Conservation (phyloP, 2,329 filamentous ascomycete species). For the Diaporthe sp. region DNA sequence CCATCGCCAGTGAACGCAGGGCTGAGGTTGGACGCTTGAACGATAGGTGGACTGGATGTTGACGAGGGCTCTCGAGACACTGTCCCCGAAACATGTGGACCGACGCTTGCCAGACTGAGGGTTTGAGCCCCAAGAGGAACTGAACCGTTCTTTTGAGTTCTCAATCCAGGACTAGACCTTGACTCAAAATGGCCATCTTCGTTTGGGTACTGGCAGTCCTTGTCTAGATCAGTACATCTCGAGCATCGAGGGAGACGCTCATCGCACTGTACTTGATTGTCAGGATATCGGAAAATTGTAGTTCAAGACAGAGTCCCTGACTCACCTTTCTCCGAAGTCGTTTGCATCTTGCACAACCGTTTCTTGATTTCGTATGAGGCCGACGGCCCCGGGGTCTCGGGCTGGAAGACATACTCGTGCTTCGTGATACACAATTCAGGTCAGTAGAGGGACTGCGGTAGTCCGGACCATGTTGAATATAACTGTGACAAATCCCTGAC, state of each 20-base stretch:
- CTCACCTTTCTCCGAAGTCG: slow-evolving; percentile 34
- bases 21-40: neutral
- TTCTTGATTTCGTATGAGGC: slow-evolving; percentile 30
- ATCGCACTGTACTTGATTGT: slow-evolving; percentile 51
- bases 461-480: neutral
- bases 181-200: neutral
- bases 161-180: neutral
- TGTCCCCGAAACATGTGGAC: neutral
- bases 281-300: neutral
- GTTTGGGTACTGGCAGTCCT: slow-evolving; percentile 62
- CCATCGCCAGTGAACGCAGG: neutral
- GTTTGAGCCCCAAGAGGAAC: neutral
- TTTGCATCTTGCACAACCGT: slow-evolving; percentile 35
- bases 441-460: neutral
- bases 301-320: neutral
- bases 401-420: slow-evolving; percentile 2
- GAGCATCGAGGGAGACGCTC: slow-evolving; percentile 64
- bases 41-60: neutral
- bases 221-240: slow-evolving; percentile 61
- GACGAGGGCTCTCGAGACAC: neutral
- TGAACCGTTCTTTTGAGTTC: too few relatives aligned
- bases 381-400: slow-evolving; percentile 4
- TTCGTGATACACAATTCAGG: neutral
- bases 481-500: neutral
- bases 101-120: neutral